Conservation (phyloP, 257 asterid species). For the Gentiana dahurica region DNA sequence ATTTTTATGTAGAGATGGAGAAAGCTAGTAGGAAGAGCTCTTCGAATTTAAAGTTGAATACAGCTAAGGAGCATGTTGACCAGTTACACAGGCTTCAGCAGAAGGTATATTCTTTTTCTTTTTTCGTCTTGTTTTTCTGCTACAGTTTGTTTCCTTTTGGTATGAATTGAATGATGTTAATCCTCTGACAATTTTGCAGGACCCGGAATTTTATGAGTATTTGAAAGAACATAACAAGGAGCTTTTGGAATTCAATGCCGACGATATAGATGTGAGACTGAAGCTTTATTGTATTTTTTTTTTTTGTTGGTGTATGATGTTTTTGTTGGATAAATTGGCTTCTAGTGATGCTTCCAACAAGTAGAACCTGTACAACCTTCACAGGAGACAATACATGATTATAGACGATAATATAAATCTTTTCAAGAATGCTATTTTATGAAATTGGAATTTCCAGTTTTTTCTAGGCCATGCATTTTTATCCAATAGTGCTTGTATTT, state of each 20-base stretch:
- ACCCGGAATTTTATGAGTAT: conserved; percentile 81
- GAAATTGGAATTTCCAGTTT: no score
- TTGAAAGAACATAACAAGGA: conserved; percentile 76
- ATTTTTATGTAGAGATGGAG: conserved; percentile 1
- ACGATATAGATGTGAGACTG: conserved; percentile 56
- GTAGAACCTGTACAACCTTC: no score
- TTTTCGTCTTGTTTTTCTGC: neutral
- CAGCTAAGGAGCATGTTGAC: conserved; percentile 44
- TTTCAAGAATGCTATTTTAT: no score
- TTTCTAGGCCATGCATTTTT: no score
- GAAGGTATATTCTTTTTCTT: conserved; percentile 28
- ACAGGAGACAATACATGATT: no score
- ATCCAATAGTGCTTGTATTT: no score
- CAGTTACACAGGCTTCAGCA: conserved; percentile 52
- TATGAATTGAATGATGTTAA: neutral
- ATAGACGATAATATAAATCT: no score
- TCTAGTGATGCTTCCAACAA: no score
- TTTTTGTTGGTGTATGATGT: no score
- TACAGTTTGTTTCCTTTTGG: neutral
- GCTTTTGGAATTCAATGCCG: conserved; percentile 70
- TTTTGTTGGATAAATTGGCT: no score
- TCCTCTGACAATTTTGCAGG: conserved; percentile 34
- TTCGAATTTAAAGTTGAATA: conserved; percentile 22
- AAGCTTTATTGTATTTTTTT: neutral
- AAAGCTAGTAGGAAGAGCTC: neutral